Conservation (phyloP, 129 eudicot species). For the Smallanthus sonchifolius region DNA sequence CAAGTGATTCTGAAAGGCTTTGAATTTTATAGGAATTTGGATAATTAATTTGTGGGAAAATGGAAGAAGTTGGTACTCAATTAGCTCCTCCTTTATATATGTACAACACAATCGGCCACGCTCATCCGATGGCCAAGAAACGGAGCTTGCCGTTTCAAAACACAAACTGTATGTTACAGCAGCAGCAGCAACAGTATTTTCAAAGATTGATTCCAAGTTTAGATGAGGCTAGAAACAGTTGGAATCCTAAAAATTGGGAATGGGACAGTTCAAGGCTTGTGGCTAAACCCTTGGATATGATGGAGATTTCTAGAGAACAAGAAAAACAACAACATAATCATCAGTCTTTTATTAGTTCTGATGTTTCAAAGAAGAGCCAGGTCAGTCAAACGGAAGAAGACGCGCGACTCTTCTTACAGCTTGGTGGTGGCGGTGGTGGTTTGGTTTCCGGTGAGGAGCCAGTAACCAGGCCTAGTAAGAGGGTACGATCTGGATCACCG, state of each 20-base stretch:
- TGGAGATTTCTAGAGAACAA: conserved; percentile 25
- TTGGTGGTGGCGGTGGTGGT: conserved; percentile 35
- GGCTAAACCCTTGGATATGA: conserved; percentile 55
- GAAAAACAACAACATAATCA: conserved; percentile 4
- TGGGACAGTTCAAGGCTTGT: conserved; percentile 78
- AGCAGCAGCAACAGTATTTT: conserved; percentile 34
- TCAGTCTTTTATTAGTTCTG: conserved; percentile 2
- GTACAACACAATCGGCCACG: conserved; percentile 44
- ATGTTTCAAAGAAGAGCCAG: conserved; percentile 17
- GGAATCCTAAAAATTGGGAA: conserved; percentile 73
- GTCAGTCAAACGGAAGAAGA: conserved; percentile 39
- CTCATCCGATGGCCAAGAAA: conserved; percentile 51
- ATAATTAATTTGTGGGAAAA: conserved; percentile 11
- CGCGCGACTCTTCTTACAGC: conserved; percentile 48
- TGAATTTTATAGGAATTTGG: conserved; percentile 12
- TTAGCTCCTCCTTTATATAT: conserved; percentile 60
- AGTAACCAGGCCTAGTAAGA: conserved; percentile 56
- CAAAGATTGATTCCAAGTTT: conserved; percentile 21
- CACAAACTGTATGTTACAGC: conserved; percentile 33
- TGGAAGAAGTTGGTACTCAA: conserved; percentile 89
- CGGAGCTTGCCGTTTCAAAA: conserved; percentile 53
- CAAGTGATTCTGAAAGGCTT: not conserved
- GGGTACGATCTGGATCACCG: conserved; percentile 86
- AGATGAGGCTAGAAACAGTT: conserved; percentile 35
- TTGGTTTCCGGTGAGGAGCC: conserved; percentile 47